Evolutionary conservation across 2,329 filamentous ascomycete species (phyloP), one percentile per base, ranked within the genome.

Genomic region (Aschersonia sp.): DNA sequence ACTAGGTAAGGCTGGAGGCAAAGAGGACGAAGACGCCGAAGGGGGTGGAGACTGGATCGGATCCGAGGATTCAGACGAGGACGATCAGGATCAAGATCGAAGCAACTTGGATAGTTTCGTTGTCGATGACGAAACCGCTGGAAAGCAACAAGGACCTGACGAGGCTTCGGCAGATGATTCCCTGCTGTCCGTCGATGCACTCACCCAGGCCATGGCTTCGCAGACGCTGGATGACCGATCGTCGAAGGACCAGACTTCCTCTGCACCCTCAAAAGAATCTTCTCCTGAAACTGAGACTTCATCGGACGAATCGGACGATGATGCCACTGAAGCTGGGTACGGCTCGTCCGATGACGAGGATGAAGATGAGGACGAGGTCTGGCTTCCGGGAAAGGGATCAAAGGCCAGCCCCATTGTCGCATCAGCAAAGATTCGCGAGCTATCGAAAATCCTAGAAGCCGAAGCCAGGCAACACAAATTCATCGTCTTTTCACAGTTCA

Each of bases 401-500:
- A 68, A 70, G 31, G 71, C 40, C 9, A 41, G 10, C n/a, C 40
- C 11, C 7, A 22, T 84, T 35, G 69, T 77, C 30, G 75, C 80
- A 2, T 98, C 92, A 0, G 90, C 92, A 56, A 98, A 98, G 69
- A 94, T 98, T 58, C 81, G 84, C 43, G 81, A 92, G 56, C 74
- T 97, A 22, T 76, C 94, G 58, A 73, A 79, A 51, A 85, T 98
- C 46, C 76, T 98, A 7, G 76, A 81, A 53, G 78, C 78, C 43
- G 92, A 98, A 63, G 81, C 81, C 0, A 69, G 74, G 2, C 73
- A 87, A 50, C 87, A 95, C 73, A 98, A 98, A 62, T 94, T 95
- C 60, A 98, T 98, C 58, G 88, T 98, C 53, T 98, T 98, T 66
- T 95, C 88, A 1, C 87, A 97, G 58, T 98, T 98, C 66, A 98